Base-by-base conservation (phyloP, 2,329 filamentous ascomycete genomes). In the Apiospora arundinis region DNA sequence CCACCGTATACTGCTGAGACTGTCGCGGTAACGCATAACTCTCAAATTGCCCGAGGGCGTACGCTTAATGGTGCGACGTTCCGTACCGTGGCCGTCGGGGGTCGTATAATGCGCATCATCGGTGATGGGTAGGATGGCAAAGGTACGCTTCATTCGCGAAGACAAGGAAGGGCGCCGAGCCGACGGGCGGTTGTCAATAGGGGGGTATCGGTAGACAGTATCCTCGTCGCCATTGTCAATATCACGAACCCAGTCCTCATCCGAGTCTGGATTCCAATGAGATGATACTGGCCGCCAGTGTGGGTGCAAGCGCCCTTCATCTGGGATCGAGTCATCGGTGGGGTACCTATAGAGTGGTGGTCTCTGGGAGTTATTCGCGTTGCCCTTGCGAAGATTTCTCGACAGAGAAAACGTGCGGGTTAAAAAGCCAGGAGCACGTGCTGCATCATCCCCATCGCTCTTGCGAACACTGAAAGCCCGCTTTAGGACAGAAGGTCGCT, bases 11-110 rank as follows among this genome's bases (percentile, higher is more conserved):
- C 67, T 69, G 67, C 77, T 74, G 46, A 74, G 72, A 74, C 87
- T 90, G 44, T 83, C 82, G 8, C 85, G 84, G 70, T 87, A 85
- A 73, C 83, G 84, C 79, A 91, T 86, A 0, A 92, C 89, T 16
- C 88, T 84, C 69, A 92, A 79, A 73, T 87, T 91, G 1, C 90
- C 90, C 74, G 89, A 91, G 5, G 87, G 83, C 8, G 88, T 90
- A 68, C 89, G 85, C 65, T 85, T 84, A 72, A 92, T 90, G 1
- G 86, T 91, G 37, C 89, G 85, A 4, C 89, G 86, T 52, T 91
- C 87, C 0, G 84, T 82, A 3, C 80, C 80, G 42, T 81, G 77
- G 37, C 76, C 78, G 18, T 83, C 80, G 25, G 76, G 71, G 3
- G 72, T 70, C 44, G 77, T 77, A 67, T 82, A 78, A 56, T 82